These are phyloP conservation scores for Hamamelis virginiana DNA, from an alignment of 164 flowering plant genomes.

Conservation along the genomic window DNA sequence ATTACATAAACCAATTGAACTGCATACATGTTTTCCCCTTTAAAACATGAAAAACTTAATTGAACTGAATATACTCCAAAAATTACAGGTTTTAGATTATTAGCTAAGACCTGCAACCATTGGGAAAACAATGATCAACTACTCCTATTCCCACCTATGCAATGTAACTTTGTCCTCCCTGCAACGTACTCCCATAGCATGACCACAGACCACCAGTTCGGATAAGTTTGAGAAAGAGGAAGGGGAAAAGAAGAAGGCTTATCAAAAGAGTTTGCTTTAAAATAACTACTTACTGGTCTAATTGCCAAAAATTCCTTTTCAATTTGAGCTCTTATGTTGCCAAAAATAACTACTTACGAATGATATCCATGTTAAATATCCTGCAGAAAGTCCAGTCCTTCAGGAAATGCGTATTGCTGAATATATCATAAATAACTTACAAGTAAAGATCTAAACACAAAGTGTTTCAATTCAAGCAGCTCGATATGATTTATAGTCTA, in stretches of 20 bases:
- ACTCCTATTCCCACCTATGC: background rate
- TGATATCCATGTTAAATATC: background rate
- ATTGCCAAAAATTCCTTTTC: constrained; percentile 50
- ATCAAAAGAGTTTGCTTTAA: too few relatives aligned
- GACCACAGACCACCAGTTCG: background rate
- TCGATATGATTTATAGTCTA: too few relatives aligned
- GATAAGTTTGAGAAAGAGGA: background rate
- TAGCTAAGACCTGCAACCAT: too few relatives aligned
- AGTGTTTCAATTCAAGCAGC: too few relatives aligned
- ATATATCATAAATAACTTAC: too few relatives aligned
- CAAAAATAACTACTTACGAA: too few relatives aligned
- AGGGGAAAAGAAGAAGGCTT: background rate
- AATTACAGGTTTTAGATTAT: background rate
- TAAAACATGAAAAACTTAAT: background rate
- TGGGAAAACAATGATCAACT: too few relatives aligned
- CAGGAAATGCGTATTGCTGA: too few relatives aligned
- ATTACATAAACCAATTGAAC: background rate
- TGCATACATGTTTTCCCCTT: background rate
- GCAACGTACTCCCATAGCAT: too few relatives aligned
- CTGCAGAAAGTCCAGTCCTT: background rate
- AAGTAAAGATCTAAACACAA: too few relatives aligned
- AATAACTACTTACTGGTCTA: constrained; percentile 38
- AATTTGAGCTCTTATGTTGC: constrained; percentile 42
- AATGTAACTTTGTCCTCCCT: background rate
- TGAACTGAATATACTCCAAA: background rate